These are phyloP conservation scores for Echinochloa phyllopogon DNA, from an alignment of 176 grass and related monocot species.

Conservation along the genomic window DNA sequence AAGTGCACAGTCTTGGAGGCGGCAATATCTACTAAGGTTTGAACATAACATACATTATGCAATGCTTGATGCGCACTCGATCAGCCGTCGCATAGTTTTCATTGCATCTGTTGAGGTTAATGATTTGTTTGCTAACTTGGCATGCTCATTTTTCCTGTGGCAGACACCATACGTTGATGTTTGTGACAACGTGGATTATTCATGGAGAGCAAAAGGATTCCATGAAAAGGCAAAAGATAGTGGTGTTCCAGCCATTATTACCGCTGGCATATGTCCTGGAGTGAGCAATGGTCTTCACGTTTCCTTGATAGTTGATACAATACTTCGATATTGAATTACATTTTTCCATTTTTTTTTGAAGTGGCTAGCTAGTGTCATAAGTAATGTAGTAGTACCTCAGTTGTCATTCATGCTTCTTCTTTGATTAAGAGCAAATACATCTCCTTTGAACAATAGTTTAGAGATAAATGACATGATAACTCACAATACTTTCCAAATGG, in stretches of 20 bases:
- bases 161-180: constrained; percentile 95
- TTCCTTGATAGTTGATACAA: too few species aligned
- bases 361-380: too few species aligned
- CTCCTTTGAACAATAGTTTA: too few species aligned
- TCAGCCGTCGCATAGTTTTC: neutral
- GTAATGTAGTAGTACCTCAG: too few species aligned
- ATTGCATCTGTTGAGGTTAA: neutral
- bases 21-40: constrained; percentile 89
- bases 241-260: constrained; percentile 86
- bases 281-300: constrained; percentile 69
- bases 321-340: too few species aligned
- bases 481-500: too few species aligned
- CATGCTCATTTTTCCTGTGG: constrained; percentile 3
- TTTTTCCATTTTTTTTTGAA: too few species aligned
- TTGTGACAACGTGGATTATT: constrained; percentile 78
- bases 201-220: constrained; percentile 76
- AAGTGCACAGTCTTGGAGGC: constrained; percentile 77
- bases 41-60: too few species aligned
- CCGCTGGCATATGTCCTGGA: constrained; percentile 96
- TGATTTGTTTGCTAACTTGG: neutral
- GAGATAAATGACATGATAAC: too few species aligned
- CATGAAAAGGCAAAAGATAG: constrained; percentile 78
- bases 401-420: too few species aligned
- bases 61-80: neutral
- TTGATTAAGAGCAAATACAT: too few species aligned